Base-by-base conservation (phyloP, 495 filamentous ascomycete species). In the Penicillium malachiteum region DNA sequence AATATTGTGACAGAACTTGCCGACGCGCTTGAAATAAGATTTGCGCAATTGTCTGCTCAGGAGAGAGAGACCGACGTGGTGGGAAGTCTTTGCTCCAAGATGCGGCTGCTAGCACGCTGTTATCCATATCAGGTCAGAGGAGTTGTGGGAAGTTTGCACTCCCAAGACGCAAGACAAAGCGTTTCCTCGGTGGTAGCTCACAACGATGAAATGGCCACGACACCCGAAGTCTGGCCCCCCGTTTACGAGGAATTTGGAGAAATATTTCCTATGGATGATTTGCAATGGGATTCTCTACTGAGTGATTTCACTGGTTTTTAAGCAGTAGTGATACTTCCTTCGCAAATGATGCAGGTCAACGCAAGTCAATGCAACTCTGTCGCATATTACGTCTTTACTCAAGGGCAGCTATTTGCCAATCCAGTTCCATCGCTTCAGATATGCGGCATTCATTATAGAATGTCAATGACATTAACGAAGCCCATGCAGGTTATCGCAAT, bases 251-350 rank as follows among this genome's bases (percentile, higher is more conserved):
- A 65, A 53, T 56, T 60, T 43, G 66, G 35, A 9, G 57, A 68
- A 26, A 55, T 58, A 5, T 64, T 71, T 12, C 57, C 66, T 13
- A 43, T 60, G 5, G 55, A 67, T 49, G 50, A 55, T 26, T 59
- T 64, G n/a, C 39, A 65, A 39, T 61, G 63, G 59, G 59, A 62
- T 42, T 44, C 53, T 58, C 50, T 61, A 26, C 55, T 56, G 48
- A 51, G 45, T 39, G 31, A 48, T 38, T 62, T 62, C 11, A 58
- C 53, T 52, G 53, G 56, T 31, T 52, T 57, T 39, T 26, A 4
- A 26, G 21, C 21, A 4, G 21, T 26, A 26, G 21, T 26, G 21
- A 26, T 26, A 2, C 21, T 26, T 26, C 21, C 21, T 26, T n/a
- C n/a, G n/a, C n/a, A n/a, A n/a, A n/a, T n/a, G n/a, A n/a, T n/a